Evolutionary conservation across 768 basidiomycete species (phyloP).

Genomic region (Myochromella boudieri): DNA sequence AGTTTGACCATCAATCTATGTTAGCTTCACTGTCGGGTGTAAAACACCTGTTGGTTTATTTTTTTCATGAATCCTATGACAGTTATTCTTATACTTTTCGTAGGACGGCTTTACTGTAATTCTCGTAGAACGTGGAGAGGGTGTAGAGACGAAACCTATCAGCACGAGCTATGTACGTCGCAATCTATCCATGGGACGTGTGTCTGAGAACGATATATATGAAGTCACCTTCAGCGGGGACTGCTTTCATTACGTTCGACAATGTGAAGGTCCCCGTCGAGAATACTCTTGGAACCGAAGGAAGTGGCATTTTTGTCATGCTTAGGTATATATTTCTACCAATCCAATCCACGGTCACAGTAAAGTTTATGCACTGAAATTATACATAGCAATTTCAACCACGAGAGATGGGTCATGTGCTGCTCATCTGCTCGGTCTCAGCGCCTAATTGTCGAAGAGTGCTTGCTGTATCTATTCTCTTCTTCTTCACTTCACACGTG

Average conservation of each 20-base stretch:
- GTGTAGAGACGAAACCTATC: constrained; percentile 82
- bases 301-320: constrained; percentile 61
- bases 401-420: constrained; percentile 92
- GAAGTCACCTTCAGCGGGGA: constrained; percentile 77
- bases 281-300: constrained; percentile 80
- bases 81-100: not conserved
- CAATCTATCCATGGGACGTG: not conserved
- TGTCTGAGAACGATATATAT: not conserved
- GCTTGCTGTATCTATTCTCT: constrained; percentile 43
- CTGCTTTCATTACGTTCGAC: constrained; percentile 74
- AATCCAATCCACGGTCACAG: not conserved
- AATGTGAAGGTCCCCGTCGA: constrained; percentile 82
- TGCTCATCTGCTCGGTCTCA: constrained; percentile 70
- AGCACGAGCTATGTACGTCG: constrained; percentile 60
- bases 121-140: constrained; percentile 78
- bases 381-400: constrained; percentile 78
- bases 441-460: constrained; percentile 53
- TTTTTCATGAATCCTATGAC: not conserved
- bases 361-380: not conserved
- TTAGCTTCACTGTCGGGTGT: constrained; percentile 66
- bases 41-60: constrained; percentile 44
- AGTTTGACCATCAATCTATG: not conserved
- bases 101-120: constrained; percentile 79
- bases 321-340: constrained; percentile 33
- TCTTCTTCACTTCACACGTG: not conserved